Conservation (phyloP, 352 stramenopile species). For the Phytophthora kernoviae region DNA sequence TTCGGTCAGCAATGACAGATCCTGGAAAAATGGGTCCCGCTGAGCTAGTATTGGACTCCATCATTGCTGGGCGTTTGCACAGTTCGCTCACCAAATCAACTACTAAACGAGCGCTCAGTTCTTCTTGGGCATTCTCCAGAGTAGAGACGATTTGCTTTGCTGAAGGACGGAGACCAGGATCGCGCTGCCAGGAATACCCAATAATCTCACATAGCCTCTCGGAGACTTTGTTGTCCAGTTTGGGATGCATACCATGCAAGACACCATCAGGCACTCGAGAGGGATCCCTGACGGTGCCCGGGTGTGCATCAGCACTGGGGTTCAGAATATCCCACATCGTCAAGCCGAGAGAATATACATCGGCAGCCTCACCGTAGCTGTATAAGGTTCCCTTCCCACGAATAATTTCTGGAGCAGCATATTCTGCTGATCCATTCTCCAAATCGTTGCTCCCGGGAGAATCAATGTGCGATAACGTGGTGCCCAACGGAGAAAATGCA, state of each 20-base stretch:
- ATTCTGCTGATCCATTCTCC: conserved; percentile 45
- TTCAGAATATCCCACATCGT: conserved; percentile 74
- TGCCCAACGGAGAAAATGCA: conserved; percentile 15
- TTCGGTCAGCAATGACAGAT: conserved; percentile 27
- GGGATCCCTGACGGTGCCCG: conserved; percentile 22
- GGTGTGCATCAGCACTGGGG: conserved; percentile 41
- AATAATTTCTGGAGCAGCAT: conserved; percentile 66
- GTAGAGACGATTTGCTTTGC: conserved; percentile 30
- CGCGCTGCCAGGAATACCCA: conserved; percentile 33
- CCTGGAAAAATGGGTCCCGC: conserved; percentile 18
- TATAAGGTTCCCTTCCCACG: conserved; percentile 31
- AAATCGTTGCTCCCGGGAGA: conserved; percentile 11
- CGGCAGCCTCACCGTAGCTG: conserved; percentile 46
- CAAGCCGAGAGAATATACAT: conserved; percentile 63
- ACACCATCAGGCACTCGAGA: conserved; percentile 45
- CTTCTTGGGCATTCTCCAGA: conserved; percentile 40
- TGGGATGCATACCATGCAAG: conserved; percentile 40
- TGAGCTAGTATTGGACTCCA: conserved; percentile 1
- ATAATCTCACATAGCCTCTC: conserved; percentile 32
- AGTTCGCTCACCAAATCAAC: conserved; percentile 24
- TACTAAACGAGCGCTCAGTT: conserved; percentile 30
- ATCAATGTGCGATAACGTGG: conserved; percentile 10
- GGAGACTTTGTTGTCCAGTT: conserved; percentile 24
- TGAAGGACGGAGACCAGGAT: conserved; percentile 35
- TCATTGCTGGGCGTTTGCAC: conserved; percentile 8